Evolutionary conservation across 352 stramenopile species (phyloP).

Genomic region (Phytophthora podocarpi): DNA sequence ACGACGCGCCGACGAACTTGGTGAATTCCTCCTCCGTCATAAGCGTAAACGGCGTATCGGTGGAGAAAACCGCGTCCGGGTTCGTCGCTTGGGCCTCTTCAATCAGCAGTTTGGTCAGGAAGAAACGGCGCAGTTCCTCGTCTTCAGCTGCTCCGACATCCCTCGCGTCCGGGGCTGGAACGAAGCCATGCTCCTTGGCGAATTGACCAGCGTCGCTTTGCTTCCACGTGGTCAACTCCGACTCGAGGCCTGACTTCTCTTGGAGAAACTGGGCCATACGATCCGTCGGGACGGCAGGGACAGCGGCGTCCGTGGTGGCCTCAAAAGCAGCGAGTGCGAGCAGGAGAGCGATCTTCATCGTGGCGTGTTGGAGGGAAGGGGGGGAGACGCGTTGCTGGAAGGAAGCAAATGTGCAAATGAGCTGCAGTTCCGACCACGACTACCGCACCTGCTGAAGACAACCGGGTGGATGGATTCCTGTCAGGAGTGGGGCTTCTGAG

Average conservation of each 20-base stretch:
- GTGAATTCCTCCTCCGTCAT: conserved; percentile 76
- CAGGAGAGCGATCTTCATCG: conserved; percentile 44
- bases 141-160: conserved; percentile 11
- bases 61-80: conserved; percentile 68
- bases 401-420: conserved; percentile 50
- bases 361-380: not conserved
- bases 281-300: conserved; percentile 32
- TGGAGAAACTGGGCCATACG: conserved; percentile 54
- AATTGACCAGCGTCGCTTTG: conserved; percentile 48
- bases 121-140: conserved; percentile 63
- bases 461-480: not conserved
- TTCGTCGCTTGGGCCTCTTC: conserved; percentile 53
- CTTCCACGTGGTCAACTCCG: conserved; percentile 59
- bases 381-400: conserved; percentile 18
- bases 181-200: conserved; percentile 55
- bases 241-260: conserved; percentile 41
- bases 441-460: not conserved
- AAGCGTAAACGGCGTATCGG: conserved; percentile 70
- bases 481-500: not conserved
- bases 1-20: conserved; percentile 53
- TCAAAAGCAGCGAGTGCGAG: conserved; percentile 30
- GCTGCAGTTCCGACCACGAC: not conserved
- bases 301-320: conserved; percentile 10
- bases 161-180: conserved; percentile 20
- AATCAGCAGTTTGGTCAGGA: conserved; percentile 68